phyloP scores from a whole-genome alignment of 805 yeast genomes.

The Danielozyma ontarioensis region DNA sequence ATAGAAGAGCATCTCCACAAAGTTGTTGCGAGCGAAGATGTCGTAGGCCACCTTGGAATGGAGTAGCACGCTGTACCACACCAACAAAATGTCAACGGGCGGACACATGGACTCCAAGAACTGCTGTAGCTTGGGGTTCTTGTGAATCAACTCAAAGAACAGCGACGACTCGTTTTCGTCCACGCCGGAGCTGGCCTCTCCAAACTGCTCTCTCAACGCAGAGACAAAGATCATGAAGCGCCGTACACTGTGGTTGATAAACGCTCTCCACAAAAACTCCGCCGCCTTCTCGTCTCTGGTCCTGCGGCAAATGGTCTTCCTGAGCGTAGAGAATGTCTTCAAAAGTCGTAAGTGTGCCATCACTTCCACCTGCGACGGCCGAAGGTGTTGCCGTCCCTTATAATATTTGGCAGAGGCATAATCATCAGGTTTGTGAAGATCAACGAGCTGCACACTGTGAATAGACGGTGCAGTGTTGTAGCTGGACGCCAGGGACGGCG shows the following conservation, averaged over 20 bases:
- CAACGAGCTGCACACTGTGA: not conserved
- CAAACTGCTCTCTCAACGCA: not conserved
- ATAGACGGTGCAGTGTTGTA: not conserved
- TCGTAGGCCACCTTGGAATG: not conserved
- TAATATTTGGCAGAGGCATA: not conserved
- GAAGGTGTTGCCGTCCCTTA: not conserved
- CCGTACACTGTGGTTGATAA: not conserved
- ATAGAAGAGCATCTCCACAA: not conserved
- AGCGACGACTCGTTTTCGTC: constrained; percentile 1
- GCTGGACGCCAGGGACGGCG: not conserved
- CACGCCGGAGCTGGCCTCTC: not conserved
- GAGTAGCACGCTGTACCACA: not conserved
- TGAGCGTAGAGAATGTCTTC: not conserved
- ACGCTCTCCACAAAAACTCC: not conserved
- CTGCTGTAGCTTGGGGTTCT: constrained; percentile 1
- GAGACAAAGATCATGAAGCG: not conserved
- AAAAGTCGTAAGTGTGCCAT: not conserved
- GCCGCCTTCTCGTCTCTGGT: not conserved
- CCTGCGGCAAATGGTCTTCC: not conserved
- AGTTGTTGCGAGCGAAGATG: not conserved
- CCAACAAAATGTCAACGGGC: constrained; percentile 7
- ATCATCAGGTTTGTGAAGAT: not conserved
- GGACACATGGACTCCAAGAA: constrained; percentile 8
- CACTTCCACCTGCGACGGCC: not conserved
- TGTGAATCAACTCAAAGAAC: constrained; percentile 2